phyloP scores from a whole-genome alignment of 495 filamentous ascomycete genomes.

The Terfezia boudieri region DNA sequence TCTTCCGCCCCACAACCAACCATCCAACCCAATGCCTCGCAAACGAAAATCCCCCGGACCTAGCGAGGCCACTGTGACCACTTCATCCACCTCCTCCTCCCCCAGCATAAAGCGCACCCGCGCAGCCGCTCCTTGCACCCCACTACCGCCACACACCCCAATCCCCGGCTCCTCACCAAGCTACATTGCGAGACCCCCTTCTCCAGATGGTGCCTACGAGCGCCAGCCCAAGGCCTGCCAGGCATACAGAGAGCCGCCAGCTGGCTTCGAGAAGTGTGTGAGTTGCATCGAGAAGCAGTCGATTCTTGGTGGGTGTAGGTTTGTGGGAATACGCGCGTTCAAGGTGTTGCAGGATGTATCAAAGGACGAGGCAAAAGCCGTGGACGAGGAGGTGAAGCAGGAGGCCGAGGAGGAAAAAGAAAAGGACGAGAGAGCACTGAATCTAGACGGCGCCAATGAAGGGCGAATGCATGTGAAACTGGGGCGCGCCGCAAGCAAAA shows the following conservation, averaged over 20 bases:
- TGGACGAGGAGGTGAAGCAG: neutral
- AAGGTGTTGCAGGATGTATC: neutral
- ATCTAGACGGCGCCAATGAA: too few relatives aligned
- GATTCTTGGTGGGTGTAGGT: conserved; percentile 10
- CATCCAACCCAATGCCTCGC: too few relatives aligned
- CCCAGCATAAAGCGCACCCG: too few relatives aligned
- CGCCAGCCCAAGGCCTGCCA: neutral
- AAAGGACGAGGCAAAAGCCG: neutral
- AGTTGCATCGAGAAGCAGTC: conserved; percentile 13
- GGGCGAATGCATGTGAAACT: too few relatives aligned
- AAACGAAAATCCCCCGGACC: too few relatives aligned
- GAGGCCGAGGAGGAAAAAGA: neutral
- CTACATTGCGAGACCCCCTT: neutral
- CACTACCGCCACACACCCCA: too few relatives aligned
- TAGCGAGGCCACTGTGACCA: too few relatives aligned
- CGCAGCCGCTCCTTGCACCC: too few relatives aligned
- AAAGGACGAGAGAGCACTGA: neutral
- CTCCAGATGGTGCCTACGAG: neutral
- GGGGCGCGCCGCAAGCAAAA: too few relatives aligned
- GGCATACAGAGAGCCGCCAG: neutral
- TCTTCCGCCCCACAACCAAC: too few relatives aligned
- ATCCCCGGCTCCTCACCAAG: neutral
- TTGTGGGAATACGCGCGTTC: conserved; percentile 10
- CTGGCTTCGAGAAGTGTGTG: conserved; percentile 6
- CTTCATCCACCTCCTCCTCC: too few relatives aligned